Evolutionary conservation across 2,329 filamentous ascomycete species (phyloP).

Genomic region (Venturia effusa): DNA sequence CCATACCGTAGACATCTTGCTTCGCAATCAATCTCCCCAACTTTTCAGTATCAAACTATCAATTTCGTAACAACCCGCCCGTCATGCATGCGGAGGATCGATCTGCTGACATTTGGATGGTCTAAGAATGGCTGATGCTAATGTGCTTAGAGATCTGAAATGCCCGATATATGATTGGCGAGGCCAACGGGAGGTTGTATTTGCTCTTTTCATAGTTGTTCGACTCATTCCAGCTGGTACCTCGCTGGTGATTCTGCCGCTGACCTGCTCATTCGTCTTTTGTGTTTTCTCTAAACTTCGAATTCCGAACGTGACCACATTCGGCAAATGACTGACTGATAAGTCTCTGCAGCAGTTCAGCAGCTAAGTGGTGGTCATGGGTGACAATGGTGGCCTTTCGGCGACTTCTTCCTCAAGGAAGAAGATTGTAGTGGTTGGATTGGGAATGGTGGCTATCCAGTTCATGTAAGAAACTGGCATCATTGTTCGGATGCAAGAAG

Average conservation of each 20-base stretch:
- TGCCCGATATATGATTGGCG: not conserved
- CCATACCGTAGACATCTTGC: not conserved
- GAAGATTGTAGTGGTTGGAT: constrained; percentile 68
- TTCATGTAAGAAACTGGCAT: constrained; percentile 88
- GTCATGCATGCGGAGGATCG: not conserved
- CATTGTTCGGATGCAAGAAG: too few species aligned
- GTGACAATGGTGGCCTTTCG: not conserved
- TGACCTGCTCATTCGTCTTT: not conserved
- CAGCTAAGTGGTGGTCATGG: not conserved
- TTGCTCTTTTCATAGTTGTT: not conserved
- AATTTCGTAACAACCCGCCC: not conserved
- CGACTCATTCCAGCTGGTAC: not conserved
- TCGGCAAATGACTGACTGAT: not conserved
- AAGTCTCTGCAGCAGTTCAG: not conserved
- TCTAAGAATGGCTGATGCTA: not conserved
- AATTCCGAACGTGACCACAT: not conserved
- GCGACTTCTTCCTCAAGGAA: constrained; percentile 34
- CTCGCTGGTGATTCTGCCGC: not conserved
- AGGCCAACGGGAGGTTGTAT: not conserved
- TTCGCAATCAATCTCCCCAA: not conserved
- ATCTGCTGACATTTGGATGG: not conserved
- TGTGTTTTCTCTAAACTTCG: too few species aligned
- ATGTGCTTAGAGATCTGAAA: not conserved
- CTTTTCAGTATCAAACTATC: not conserved
- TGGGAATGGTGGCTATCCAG: constrained; percentile 84